Evolutionary conservation across 2,329 filamentous ascomycete genomes (phyloP).

Genomic region (Alternaria ethzedia): DNA sequence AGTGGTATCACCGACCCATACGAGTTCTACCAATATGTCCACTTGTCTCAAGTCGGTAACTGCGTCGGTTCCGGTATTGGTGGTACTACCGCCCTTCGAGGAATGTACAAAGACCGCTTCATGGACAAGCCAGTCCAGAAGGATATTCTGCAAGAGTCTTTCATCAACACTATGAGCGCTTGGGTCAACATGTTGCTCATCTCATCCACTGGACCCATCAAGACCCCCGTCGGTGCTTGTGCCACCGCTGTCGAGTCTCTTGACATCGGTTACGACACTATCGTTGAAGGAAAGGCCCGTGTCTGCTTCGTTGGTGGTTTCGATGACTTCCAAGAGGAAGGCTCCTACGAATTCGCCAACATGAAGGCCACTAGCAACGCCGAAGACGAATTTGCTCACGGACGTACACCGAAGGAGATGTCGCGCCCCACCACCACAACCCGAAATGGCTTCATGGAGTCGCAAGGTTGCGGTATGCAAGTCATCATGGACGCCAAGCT

Average conservation of each 20-base stretch:
- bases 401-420: conserved; percentile 96
- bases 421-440: conserved; percentile 97
- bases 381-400: conserved; percentile 93
- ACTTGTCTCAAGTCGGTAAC: conserved; percentile 97
- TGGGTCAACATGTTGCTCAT: conserved; percentile 99
- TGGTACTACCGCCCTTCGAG: conserved; percentile 87
- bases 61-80: conserved; percentile 98
- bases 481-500: conserved; percentile 98
- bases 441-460: conserved; percentile 98
- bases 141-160: conserved; percentile 98
- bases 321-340: conserved; percentile 99
- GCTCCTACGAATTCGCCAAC: conserved; percentile 99
- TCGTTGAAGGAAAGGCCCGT: conserved; percentile 96
- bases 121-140: conserved; percentile 97
- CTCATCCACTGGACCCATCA: conserved; percentile 96
- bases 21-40: conserved; percentile 99
- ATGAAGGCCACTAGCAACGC: conserved; percentile 99
- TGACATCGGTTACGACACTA: conserved; percentile 97
- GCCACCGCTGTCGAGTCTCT: conserved; percentile 97
- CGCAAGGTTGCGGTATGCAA: conserved; percentile 97
- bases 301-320: conserved; percentile 98
- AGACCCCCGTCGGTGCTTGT: conserved; percentile 97
- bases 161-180: conserved; percentile 99
- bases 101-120: conserved; percentile 98
- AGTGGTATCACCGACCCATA: conserved; percentile 98